These are phyloP conservation scores for Plasmopara muralis DNA, from an alignment of 352 stramenopile species.

Conservation along the genomic window DNA sequence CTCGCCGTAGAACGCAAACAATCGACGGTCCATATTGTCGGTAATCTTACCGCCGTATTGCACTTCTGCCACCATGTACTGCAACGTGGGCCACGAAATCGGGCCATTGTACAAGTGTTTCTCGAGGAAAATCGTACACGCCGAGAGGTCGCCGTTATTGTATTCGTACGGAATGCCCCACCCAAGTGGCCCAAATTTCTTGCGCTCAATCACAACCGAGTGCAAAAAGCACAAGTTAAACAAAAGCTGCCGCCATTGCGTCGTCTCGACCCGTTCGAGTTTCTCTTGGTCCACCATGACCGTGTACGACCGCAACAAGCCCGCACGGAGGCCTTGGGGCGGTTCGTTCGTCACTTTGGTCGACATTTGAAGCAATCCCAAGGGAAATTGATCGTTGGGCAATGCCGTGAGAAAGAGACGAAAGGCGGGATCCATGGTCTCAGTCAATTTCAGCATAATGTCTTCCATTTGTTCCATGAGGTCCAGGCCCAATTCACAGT, in stretches of 20 bases:
- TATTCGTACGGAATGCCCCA: constrained; percentile 99
- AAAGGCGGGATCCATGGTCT: constrained; percentile 95
- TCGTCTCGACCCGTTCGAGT: constrained; percentile 93
- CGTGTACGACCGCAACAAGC: constrained; percentile 94
- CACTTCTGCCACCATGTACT: constrained; percentile 98
- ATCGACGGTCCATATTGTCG: constrained; percentile 95
- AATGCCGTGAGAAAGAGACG: constrained; percentile 97
- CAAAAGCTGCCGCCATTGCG: constrained; percentile 94
- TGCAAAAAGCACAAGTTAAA: constrained; percentile 98
- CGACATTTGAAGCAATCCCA: constrained; percentile 97
- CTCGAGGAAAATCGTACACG: constrained; percentile 97
- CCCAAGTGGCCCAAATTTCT: constrained; percentile 97
- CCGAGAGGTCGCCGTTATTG: constrained; percentile 97
- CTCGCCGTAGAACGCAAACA: constrained; percentile 98
- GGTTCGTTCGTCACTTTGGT: constrained; percentile 99
- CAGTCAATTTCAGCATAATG: constrained; percentile 92
- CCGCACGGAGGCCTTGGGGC: constrained; percentile 92
- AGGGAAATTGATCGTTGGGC: constrained; percentile 93
- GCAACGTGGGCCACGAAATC: constrained; percentile 97
- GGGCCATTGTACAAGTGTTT: constrained; percentile 98
- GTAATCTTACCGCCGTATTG: constrained; percentile 99
- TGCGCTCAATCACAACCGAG: constrained; percentile 96
- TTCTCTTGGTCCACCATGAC: constrained; percentile 99
- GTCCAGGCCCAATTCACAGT: constrained; percentile 96
- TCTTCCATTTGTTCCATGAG: constrained; percentile 99